phyloP scores from a whole-genome alignment of 108 stramenopile species.

The Pelagomonas calceolata region DNA sequence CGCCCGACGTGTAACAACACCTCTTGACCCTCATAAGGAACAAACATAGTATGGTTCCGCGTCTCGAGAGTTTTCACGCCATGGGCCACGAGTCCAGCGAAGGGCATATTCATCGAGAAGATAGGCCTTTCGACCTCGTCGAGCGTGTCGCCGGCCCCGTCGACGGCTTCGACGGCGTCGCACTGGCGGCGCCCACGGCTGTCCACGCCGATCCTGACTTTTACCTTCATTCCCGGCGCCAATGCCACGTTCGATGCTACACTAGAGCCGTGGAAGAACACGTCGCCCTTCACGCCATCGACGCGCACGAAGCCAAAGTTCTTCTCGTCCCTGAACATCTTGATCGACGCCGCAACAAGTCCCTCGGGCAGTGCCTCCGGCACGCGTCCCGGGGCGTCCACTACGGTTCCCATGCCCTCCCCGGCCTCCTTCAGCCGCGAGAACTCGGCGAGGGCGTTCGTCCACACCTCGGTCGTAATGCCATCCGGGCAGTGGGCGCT shows the following conservation, averaged over 20 bases:
- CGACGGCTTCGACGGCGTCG: not conserved
- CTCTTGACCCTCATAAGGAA: conserved; percentile 51
- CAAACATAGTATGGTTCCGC: conserved; percentile 69
- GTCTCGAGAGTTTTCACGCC: conserved; percentile 67
- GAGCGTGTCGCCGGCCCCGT: not conserved
- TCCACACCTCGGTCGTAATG: conserved; percentile 22
- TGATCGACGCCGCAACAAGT: conserved; percentile 14
- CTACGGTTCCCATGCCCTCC: not conserved
- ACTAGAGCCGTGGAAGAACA: not conserved
- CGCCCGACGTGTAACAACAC: conserved; percentile 63
- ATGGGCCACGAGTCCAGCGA: conserved; percentile 61
- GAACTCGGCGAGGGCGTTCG: not conserved
- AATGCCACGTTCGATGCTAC: not conserved
- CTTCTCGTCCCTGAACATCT: conserved; percentile 40
- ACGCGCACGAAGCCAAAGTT: conserved; percentile 48
- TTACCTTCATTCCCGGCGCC: not conserved
- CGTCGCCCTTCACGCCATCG: not conserved
- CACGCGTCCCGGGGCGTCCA: not conserved
- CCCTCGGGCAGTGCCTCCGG: not conserved
- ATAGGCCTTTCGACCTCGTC: conserved; percentile 22
- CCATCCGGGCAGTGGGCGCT: conserved; percentile 55
- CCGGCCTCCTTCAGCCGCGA: not conserved
- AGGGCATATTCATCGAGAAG: conserved; percentile 69
- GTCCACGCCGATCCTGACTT: not conserved
- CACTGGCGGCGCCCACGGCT: not conserved